A percentile compares a stretch with the other conserved stretches of the same genome.
Evolutionary conservation across 2,329 filamentous ascomycete species (phyloP).

Genomic region (Penicillium rolfsii): DNA sequence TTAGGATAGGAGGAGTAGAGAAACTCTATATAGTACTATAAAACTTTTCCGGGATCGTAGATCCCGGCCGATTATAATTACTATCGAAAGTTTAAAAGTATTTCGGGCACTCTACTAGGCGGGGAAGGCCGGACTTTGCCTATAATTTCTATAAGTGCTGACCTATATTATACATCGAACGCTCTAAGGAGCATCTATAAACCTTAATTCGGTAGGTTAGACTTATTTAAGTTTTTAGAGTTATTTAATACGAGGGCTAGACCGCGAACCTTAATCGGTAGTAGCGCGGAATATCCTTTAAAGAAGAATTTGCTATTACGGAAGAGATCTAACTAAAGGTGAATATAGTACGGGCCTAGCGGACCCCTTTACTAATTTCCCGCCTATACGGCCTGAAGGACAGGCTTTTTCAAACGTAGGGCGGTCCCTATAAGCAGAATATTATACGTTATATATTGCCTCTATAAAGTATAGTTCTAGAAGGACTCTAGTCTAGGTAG

Average conservation of each 20-base stretch:
- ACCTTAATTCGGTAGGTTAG: background rate
- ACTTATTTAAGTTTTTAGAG: constrained; percentile 2
- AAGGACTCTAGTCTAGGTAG: constrained; percentile 1
- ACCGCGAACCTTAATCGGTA: background rate
- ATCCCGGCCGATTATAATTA: constrained; percentile 2
- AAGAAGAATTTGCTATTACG: constrained; percentile 2
- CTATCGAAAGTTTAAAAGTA: background rate
- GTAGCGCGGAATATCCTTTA: no score
- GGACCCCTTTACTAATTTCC: background rate
- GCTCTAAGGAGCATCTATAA: background rate
- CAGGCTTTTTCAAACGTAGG: constrained; percentile 2
- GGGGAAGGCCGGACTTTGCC: constrained; percentile 3
- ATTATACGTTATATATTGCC: background rate
- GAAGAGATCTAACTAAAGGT: background rate
- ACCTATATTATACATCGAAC: background rate
- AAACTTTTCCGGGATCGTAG: background rate
- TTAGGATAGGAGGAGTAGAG: background rate
- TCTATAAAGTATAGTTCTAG: constrained; percentile 1
- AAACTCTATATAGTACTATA: background rate
- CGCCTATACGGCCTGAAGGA: constrained; percentile 2
- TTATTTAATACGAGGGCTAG: constrained; percentile 3
- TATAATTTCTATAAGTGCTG: constrained; percentile 1
- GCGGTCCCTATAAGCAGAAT: constrained; percentile 1
- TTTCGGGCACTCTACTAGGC: background rate
- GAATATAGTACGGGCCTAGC: background rate